A percentile compares a stretch with the other conserved stretches of the same genome.
These are phyloP conservation scores for Crataegus laevigata DNA, from an alignment of 306 rosid genomes.

Conservation along the genomic window DNA sequence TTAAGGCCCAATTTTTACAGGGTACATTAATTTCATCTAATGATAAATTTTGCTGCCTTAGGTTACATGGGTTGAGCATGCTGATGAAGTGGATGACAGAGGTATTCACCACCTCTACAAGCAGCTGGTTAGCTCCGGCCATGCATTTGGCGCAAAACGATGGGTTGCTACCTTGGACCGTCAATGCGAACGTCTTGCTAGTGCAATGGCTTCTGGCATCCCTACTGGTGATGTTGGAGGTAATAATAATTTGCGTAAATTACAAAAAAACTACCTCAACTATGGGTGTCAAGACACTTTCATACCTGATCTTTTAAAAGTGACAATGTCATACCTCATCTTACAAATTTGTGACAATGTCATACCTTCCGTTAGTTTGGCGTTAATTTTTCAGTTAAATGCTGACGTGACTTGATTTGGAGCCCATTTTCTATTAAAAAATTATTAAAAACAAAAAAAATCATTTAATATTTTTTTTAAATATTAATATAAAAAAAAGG, in stretches of 20 bases:
- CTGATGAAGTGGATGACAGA: slow-evolving; percentile 85
- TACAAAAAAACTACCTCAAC: too few relatives aligned
- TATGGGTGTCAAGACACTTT: too few relatives aligned
- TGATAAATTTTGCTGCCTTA: background rate
- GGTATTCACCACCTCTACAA: slow-evolving; percentile 80
- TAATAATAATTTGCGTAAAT: slow-evolving; percentile 16
- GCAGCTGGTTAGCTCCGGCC: slow-evolving; percentile 73
- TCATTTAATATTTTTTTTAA: too few relatives aligned
- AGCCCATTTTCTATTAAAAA: too few relatives aligned
- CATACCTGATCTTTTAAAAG: too few relatives aligned
- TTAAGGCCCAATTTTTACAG: background rate
- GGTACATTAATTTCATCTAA: background rate
- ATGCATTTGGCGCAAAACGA: slow-evolving; percentile 93
- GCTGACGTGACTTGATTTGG: too few relatives aligned
- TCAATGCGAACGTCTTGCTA: slow-evolving; percentile 88
- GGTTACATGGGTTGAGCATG: slow-evolving; percentile 95
- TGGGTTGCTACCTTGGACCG: slow-evolving; percentile 91
- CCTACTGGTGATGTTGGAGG: slow-evolving; percentile 85
- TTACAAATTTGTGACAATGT: too few relatives aligned
- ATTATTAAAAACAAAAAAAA: too few relatives aligned
- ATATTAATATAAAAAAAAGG: too few relatives aligned
- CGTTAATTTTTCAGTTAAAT: too few relatives aligned
- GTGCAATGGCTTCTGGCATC: slow-evolving; percentile 76
- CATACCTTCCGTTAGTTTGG: too few relatives aligned
- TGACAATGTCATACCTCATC: too few relatives aligned